Conservation (phyloP, 805 yeast genomes). For the Nakazawaea ishiwadae region DNA sequence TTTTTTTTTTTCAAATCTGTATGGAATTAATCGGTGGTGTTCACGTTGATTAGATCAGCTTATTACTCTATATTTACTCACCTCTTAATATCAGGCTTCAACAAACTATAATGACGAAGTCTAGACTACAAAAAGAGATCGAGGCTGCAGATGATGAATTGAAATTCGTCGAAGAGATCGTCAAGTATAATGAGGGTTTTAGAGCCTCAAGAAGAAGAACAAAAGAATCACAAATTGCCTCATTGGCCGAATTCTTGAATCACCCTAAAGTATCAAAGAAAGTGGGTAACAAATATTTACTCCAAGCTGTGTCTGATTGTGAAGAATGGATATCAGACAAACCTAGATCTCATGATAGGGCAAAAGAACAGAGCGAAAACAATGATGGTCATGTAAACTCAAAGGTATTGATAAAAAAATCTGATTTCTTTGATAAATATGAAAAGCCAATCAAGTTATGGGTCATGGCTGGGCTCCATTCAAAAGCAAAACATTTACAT, state of each 20-base stretch:
- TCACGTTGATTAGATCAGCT: too few relatives aligned
- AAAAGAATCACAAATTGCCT: background rate
- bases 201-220: slow-evolving; percentile 1
- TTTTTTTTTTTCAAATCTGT: background rate
- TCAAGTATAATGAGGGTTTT: background rate
- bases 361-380: too few relatives aligned
- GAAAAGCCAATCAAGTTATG: slow-evolving; percentile 15
- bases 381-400: too few relatives aligned
- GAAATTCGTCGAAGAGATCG: slow-evolving; percentile 3
- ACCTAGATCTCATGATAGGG: slow-evolving; percentile 1
- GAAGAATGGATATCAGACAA: slow-evolving; percentile 7
- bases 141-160: background rate
- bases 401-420: background rate
- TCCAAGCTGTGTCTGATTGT: background rate
- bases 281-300: background rate
- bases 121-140: too few relatives aligned
- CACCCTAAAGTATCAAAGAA: background rate
- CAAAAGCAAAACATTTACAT: slow-evolving; percentile 11
- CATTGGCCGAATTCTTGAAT: background rate
- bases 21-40: background rate
- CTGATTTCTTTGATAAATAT: slow-evolving; percentile 1
- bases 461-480: slow-evolving; percentile 19
- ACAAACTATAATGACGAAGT: too few relatives aligned
- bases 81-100: too few relatives aligned
- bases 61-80: too few relatives aligned